Evolutionary conservation across 768 basidiomycete species (phyloP).

Genomic region (Goffeauzyma gilvescens): DNA sequence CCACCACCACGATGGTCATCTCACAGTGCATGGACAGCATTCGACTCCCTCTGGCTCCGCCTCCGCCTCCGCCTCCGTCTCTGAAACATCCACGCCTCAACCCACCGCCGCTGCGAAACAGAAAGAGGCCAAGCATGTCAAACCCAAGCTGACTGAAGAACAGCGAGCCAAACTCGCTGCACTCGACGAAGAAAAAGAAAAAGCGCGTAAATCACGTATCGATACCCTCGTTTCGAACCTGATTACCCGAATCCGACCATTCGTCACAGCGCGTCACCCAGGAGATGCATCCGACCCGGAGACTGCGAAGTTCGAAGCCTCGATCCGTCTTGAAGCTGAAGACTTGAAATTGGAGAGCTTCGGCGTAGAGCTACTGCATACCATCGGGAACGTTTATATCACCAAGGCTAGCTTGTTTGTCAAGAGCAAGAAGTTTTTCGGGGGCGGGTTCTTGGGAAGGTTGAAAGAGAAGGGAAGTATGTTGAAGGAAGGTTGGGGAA

Average conservation of each 20-base stretch:
- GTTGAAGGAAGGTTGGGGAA: conserved; percentile 91
- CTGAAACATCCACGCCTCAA: conserved; percentile 9
- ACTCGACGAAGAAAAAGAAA: conserved; percentile 60
- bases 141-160: conserved; percentile 49
- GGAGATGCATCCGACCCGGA: conserved; percentile 51
- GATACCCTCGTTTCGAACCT: conserved; percentile 57
- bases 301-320: conserved; percentile 55
- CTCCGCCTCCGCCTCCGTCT: neutral
- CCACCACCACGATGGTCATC: no score
- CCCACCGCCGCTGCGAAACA: conserved; percentile 13
- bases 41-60: no score
- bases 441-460: conserved; percentile 68
- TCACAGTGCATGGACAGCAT: no score
- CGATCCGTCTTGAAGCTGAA: conserved; percentile 65
- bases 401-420: conserved; percentile 80
- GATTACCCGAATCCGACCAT: conserved; percentile 64
- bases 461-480: conserved; percentile 84
- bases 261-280: conserved; percentile 73
- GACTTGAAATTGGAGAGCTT: conserved; percentile 95
- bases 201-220: conserved; percentile 41
- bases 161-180: conserved; percentile 66
- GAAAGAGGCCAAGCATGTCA: conserved; percentile 31
- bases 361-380: conserved; percentile 83
- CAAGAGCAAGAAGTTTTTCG: conserved; percentile 78
- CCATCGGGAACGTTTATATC: conserved; percentile 78